Percentiles rank a stretch among this genome's conserved stretches.
These are phyloP conservation scores for Abelmoschus esculentus DNA, from an alignment of 345 rosid species.

Conservation along the genomic window DNA sequence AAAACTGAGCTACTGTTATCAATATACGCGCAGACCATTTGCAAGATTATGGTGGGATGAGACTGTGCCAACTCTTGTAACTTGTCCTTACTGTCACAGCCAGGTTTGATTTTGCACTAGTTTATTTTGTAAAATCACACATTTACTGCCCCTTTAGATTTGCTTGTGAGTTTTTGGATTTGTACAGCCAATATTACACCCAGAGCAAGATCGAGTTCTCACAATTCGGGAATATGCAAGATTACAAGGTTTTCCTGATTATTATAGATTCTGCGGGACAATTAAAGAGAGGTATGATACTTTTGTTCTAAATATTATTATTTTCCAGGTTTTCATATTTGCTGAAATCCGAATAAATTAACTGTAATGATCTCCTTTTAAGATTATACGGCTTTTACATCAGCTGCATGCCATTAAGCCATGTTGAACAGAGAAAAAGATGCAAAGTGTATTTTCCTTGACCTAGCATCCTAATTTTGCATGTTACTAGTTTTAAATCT, in stretches of 20 bases:
- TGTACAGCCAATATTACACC: conserved; percentile 65
- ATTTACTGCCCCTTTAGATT: background rate
- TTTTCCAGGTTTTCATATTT: background rate
- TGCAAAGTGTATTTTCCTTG: background rate
- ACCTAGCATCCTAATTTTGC: background rate
- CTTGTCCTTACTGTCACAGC: conserved; percentile 47
- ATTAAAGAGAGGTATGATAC: conserved; percentile 49
- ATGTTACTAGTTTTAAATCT: background rate
- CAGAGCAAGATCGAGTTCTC: conserved; percentile 89
- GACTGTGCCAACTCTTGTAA: conserved; percentile 76
- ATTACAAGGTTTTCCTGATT: conserved; percentile 96
- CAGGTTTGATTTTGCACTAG: conserved; percentile 40
- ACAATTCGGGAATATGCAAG: conserved; percentile 85
- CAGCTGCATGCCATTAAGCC: background rate
- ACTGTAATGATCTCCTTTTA: background rate
- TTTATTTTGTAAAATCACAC: conserved; percentile 9
- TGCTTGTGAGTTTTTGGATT: conserved; percentile 10
- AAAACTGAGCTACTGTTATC: background rate
- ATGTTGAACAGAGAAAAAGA: background rate
- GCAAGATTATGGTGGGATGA: conserved; percentile 97
- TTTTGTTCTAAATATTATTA: background rate
- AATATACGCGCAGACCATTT: conserved; percentile 50
- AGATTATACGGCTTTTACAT: background rate
- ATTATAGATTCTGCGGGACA: conserved; percentile 74
- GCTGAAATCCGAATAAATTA: background rate